Percentiles rank a stretch among this genome's conserved stretches.
Evolutionary conservation across 2,329 filamentous ascomycete species (phyloP).

Genomic region (Aspergillus sp.): DNA sequence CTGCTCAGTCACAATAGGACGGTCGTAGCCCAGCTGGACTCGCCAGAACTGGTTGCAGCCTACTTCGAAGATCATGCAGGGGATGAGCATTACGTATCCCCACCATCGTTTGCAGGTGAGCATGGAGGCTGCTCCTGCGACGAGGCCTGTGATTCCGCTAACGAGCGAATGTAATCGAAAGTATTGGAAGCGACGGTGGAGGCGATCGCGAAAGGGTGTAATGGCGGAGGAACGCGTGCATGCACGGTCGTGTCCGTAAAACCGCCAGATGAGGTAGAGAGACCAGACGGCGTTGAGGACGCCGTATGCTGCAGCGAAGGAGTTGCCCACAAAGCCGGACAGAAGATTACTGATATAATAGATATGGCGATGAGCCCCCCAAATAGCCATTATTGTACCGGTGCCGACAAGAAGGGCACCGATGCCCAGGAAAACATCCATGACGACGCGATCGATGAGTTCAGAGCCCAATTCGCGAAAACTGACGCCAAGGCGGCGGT

Average conservation of each 20-base stretch:
- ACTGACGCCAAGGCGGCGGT: conserved; percentile 48
- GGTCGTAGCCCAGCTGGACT: conserved; percentile 49
- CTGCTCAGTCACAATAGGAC: conserved; percentile 28
- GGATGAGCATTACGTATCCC: conserved; percentile 55
- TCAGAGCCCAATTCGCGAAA: conserved; percentile 54
- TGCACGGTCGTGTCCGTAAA: conserved; percentile 40
- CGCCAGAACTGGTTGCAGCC: conserved; percentile 55
- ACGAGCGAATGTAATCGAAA: conserved; percentile 49
- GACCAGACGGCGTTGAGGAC: conserved; percentile 54
- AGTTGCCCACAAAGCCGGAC: conserved; percentile 59
- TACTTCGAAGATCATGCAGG: conserved; percentile 51
- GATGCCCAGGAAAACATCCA: conserved; percentile 54
- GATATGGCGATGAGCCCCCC: conserved; percentile 46
- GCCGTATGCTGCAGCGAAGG: conserved; percentile 52
- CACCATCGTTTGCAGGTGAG: conserved; percentile 54
- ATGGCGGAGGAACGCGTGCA: conserved; percentile 25
- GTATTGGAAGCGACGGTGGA: conserved; percentile 42
- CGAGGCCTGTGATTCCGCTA: conserved; percentile 49
- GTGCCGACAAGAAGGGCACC: conserved; percentile 53
- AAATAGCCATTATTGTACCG: conserved; percentile 58
- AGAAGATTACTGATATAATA: conserved; percentile 54
- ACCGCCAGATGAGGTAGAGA: conserved; percentile 43
- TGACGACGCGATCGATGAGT: conserved; percentile 51
- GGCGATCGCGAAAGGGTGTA: conserved; percentile 25
- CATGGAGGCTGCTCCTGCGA: conserved; percentile 54